Evolutionary conservation across 2,329 filamentous ascomycete genomes (phyloP).

Genomic region (Pseudocercospora eumusae): DNA sequence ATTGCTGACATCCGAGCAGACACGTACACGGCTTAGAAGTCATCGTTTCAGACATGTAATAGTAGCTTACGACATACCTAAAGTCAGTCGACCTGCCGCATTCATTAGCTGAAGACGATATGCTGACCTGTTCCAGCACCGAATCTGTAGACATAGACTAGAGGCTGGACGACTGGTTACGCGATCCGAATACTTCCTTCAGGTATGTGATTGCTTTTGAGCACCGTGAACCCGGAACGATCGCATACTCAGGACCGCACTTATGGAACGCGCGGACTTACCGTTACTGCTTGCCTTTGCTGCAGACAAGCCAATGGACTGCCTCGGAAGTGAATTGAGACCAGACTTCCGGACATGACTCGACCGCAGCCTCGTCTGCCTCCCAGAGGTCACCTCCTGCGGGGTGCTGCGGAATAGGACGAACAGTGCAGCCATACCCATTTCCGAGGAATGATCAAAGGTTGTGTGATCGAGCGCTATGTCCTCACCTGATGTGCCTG

Average conservation of each 20-base stretch:
- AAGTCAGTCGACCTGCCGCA: constrained; percentile 21
- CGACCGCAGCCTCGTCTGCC: not conserved
- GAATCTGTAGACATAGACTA: constrained; percentile 40
- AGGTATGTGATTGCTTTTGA: constrained; percentile 25
- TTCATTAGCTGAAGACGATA: not conserved
- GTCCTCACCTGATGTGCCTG: not conserved
- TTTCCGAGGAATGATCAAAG: not conserved
- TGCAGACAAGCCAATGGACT: not conserved
- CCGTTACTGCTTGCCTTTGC: not conserved
- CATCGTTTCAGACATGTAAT: constrained; percentile 34
- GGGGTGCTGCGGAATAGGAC: not conserved
- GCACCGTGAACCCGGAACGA: not conserved
- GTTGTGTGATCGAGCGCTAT: not conserved
- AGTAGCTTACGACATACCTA: constrained; percentile 29
- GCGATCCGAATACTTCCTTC: constrained; percentile 29
- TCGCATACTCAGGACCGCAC: not conserved
- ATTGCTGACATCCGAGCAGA: constrained; percentile 11
- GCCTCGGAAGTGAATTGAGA: not conserved
- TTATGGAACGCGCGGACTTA: not conserved
- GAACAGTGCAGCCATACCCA: not conserved
- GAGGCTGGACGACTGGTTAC: constrained; percentile 37
- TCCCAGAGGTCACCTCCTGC: not conserved
- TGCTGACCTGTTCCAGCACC: constrained; percentile 22
- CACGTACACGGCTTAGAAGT: constrained; percentile 31
- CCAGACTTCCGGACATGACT: not conserved